Percentiles rank a stretch among this genome's conserved stretches.
These are phyloP conservation scores for Vigna angularis DNA, from an alignment of 306 rosid species.

Conservation along the genomic window DNA sequence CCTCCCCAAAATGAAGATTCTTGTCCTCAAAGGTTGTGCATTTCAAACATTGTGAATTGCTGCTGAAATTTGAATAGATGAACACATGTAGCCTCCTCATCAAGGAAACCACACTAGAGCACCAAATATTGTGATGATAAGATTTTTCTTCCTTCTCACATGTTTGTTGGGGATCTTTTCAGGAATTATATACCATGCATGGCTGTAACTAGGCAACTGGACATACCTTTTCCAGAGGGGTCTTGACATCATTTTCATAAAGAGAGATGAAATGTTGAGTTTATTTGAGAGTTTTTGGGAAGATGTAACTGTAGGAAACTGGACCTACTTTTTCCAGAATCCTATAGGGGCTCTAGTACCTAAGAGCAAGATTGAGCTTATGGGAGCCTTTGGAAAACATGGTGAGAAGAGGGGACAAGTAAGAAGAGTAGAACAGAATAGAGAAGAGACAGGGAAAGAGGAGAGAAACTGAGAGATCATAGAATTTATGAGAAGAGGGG, in stretches of 20 bases:
- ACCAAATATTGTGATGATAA: background rate
- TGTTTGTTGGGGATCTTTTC: background rate
- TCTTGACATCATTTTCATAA: too few species aligned
- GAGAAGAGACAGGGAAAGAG: too few species aligned
- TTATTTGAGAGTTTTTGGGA: background rate
- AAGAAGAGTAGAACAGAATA: too few species aligned
- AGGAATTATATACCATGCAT: too few species aligned
- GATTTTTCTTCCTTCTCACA: background rate
- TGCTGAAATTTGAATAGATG: background rate
- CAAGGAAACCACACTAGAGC: background rate
- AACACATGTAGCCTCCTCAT: background rate
- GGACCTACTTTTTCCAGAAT: background rate
- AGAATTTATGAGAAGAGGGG: too few species aligned
- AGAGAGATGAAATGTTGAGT: background rate
- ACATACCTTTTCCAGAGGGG: background rate
- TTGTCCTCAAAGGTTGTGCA: background rate
- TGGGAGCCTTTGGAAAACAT: background rate
- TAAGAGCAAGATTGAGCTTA: background rate
- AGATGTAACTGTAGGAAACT: background rate
- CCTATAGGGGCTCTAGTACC: background rate
- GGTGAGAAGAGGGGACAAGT: too few species aligned
- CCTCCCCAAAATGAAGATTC: background rate
- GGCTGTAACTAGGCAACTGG: background rate
- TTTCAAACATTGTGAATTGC: background rate
- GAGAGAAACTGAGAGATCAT: too few species aligned